Evolutionary conservation across 2,329 filamentous ascomycete species (phyloP), one percentile per base, ranked within the genome.

Genomic region (Teratosphaeria gauchensis): DNA sequence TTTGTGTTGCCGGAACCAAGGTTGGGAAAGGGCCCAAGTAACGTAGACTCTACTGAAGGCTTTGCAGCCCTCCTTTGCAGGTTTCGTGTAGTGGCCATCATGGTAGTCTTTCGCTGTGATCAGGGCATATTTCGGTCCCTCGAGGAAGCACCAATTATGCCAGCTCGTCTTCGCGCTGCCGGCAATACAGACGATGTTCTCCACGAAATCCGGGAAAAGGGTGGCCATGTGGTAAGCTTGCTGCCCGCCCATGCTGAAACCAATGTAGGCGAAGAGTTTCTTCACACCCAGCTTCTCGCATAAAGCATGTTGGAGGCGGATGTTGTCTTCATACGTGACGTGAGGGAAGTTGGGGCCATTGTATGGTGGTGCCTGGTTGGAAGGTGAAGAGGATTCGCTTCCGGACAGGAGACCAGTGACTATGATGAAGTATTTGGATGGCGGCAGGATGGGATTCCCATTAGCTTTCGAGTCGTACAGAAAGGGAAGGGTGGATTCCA

Each of bases 171-270:
- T 69, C 0, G 81, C 81, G 5, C 76, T 76, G 8, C 79, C 78
- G 60, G 79, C 81, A 33, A 83, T 76, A 0, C 78, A 75, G 7
- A 81, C 76, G 12, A 74, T 74, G 2, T 75, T 68, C 14, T 75
- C 71, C 48, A 77, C 73, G 32, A 82, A 80, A n/a, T 74, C 73
- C 0, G 80, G 80, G 57, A 75, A 79, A 53, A 81, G 73, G 1
- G 76, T 73, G 4, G 74, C 67, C 78, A 79, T 80, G 62, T 83
- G 78, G 58, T 80, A 84, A 1, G 79, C 75, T 58, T 81, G 76
- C 24, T 77, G 78, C 1, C 79, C 81, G 42, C 80, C 81, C 81
- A 84, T 82, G 54, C 77, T 81, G 75, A 82, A 83, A 1, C 81
- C 81, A 2, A 82, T 65, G 33, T 82, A 77, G 9, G 77, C 75